Percentiles rank a stretch among this genome's conserved stretches.
Evolutionary conservation across 139 green algal species (phyloP).

Genomic region (Zygnema circumcarinatum): DNA sequence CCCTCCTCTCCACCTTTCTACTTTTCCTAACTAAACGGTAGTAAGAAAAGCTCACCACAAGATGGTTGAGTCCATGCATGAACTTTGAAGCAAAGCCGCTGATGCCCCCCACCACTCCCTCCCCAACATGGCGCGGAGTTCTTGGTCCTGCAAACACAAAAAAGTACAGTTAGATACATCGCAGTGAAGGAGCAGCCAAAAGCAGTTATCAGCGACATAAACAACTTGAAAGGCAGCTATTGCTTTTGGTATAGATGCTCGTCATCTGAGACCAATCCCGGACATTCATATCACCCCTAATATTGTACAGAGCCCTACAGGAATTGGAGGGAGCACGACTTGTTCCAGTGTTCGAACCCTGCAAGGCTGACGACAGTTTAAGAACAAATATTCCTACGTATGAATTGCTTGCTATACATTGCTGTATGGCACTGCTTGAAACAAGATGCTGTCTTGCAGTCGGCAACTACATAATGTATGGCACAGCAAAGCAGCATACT

Average conservation of each 20-base stretch:
- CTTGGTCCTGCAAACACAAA: background rate
- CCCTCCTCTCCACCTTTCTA: too few species aligned
- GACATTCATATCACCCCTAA: too few species aligned
- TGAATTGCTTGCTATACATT: too few species aligned
- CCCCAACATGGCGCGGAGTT: slow-evolving; percentile 21
- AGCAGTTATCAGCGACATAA: background rate
- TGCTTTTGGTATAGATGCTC: too few species aligned
- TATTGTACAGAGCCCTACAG: too few species aligned
- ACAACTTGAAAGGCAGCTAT: too few species aligned
- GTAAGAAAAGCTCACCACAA: slow-evolving; percentile 30
- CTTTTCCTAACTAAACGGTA: too few species aligned
- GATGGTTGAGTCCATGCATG: slow-evolving; percentile 23
- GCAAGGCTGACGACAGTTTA: too few species aligned
- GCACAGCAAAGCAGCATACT: background rate
- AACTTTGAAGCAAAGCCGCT: slow-evolving; percentile 32
- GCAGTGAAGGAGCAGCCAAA: background rate
- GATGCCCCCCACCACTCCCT: slow-evolving; percentile 21
- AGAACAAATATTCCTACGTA: too few species aligned
- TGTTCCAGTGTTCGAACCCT: too few species aligned
- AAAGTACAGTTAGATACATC: background rate
- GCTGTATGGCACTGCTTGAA: background rate
- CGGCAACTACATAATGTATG: background rate
- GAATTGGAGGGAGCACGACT: too few species aligned
- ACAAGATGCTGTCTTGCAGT: background rate
- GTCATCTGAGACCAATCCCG: too few species aligned